These are phyloP conservation scores for Drosera capensis DNA, from an alignment of 148 eudicot species.

Conservation along the genomic window DNA sequence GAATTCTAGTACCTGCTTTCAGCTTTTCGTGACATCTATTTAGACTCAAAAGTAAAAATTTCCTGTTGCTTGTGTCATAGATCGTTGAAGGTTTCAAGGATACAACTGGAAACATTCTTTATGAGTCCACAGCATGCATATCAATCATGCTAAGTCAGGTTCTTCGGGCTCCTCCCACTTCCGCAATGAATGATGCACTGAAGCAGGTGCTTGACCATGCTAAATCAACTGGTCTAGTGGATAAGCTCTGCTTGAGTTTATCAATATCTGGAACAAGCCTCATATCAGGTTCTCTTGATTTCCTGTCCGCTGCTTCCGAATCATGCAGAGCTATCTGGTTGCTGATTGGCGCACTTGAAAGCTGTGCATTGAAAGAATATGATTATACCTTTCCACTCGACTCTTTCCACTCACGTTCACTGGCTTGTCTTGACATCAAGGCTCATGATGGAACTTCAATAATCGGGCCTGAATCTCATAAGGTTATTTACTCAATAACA, in stretches of 20 bases:
- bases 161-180: slow-evolving; percentile 27
- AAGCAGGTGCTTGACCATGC: slow-evolving; percentile 75
- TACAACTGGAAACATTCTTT: slow-evolving; percentile 61
- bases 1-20: no score
- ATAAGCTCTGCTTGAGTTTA: slow-evolving; percentile 48
- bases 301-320: slow-evolving; percentile 86
- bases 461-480: slow-evolving; percentile 34
- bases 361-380: slow-evolving; percentile 22
- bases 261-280: slow-evolving; percentile 67
- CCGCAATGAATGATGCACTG: slow-evolving; percentile 22
- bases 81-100: slow-evolving; percentile 42
- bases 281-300: slow-evolving; percentile 68
- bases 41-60: background rate
- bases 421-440: slow-evolving; percentile 35
- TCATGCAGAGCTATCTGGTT: slow-evolving; percentile 81
- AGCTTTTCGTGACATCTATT: no score
- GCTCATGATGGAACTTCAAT: slow-evolving; percentile 29
- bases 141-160: slow-evolving; percentile 56
- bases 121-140: slow-evolving; percentile 68
- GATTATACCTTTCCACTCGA: slow-evolving; percentile 42
- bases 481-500: slow-evolving; percentile 43
- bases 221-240: slow-evolving; percentile 45
- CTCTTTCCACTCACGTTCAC: slow-evolving; percentile 44
- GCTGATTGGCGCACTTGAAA: slow-evolving; percentile 59
- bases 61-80: slow-evolving; percentile 16